Evolutionary conservation across 352 stramenopile genomes (phyloP), one percentile per base, ranked within the genome.

Genomic region (Globisporangium lucens): DNA sequence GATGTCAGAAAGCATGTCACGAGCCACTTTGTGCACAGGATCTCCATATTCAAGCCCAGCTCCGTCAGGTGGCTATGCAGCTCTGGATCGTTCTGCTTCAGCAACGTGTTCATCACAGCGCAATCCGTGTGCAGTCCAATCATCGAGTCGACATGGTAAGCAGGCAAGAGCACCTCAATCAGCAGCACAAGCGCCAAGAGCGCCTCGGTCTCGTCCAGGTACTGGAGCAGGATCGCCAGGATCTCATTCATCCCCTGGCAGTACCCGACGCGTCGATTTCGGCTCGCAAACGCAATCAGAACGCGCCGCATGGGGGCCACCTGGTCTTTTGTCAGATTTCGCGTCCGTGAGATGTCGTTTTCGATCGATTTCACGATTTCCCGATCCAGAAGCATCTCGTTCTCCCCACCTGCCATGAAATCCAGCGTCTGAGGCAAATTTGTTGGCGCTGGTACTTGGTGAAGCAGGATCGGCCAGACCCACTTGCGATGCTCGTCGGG

Each of bases 171-270:
- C 30, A 76, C 76, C 73, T 95, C 87, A 29, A 95, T 90, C 7
- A 95, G 68, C 58, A 92, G 70, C 15, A 84, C 81, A 5, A 95
- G 75, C 41, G 75, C 80, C 30, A 79, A 62, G 33, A 95, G 76
- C 30, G 85, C 76, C 29, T 85, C 69, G 10, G 85, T 74, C 62
- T 93, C 85, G 56, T 85, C 76, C 9, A 93, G 72, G 56, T 92
- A 87, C 65, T 90, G 75, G 17, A 95, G 70, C 51, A 95, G 64
- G 15, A 93, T 78, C 2, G 82, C 82, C 8, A 90, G 66, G 5
- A 95, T 89, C 68, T 95, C 87, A 61, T 95, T 95, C 87, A 95
- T 95, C 12, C 87, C 87, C 67, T 95, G 87, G 38, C 87, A 95
- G 60, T 95, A 95, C 0, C 87, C 87, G 38, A 95, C 84, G 1